These are phyloP conservation scores for Hibiscus trionum DNA, from an alignment of 345 rosid genomes.

Conservation along the genomic window DNA sequence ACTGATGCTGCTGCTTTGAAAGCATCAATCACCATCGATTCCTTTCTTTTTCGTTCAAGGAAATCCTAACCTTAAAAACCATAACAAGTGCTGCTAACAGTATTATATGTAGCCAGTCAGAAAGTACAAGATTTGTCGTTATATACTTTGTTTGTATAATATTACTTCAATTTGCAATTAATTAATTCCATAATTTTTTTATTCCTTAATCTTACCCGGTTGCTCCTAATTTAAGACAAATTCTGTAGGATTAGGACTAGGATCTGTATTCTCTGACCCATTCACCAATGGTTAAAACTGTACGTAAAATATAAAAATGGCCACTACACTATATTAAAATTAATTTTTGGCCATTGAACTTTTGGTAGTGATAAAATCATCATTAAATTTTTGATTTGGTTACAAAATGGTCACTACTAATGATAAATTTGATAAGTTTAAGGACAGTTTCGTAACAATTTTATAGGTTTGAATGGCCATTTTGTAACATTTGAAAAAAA, in stretches of 20 bases:
- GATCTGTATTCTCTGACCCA: neutral
- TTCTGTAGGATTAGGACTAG: neutral
- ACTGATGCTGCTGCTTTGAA: neutral
- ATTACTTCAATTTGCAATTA: neutral
- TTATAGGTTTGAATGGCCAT: too few species aligned
- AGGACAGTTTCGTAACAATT: too few species aligned
- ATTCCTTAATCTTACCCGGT: neutral
- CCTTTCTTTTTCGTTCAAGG: conserved; percentile 16
- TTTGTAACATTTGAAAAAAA: too few species aligned
- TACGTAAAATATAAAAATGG: too few species aligned
- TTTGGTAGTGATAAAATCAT: too few species aligned
- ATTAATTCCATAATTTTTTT: neutral
- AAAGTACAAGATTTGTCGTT: neutral
- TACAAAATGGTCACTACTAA: too few species aligned
- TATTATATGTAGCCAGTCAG: neutral
- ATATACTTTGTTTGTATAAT: neutral
- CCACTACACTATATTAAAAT: too few species aligned
- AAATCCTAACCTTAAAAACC: conserved; percentile 8
- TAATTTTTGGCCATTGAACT: too few species aligned
- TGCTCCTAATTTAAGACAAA: neutral
- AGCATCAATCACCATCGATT: conserved; percentile 9
- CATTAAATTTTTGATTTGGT: too few species aligned
- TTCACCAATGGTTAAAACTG: neutral
- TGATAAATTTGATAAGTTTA: too few species aligned
- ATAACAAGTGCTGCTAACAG: neutral